Evolutionary conservation across 495 filamentous ascomycete species (phyloP), one percentile per base, ranked within the genome.

Genomic region (Friedmanniomyces simplex): DNA sequence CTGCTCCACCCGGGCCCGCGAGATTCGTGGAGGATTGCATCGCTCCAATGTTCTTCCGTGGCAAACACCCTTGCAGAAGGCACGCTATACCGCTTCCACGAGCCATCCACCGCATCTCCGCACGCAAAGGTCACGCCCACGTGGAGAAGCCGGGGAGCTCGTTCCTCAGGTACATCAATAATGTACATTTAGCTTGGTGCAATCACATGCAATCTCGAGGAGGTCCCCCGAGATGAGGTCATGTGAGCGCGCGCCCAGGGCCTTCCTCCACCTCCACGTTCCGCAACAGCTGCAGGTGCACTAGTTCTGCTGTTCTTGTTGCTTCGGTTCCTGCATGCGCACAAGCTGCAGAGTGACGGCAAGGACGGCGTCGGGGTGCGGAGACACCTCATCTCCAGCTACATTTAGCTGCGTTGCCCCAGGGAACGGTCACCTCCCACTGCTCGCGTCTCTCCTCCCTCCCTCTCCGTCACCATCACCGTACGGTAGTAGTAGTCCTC

Each of bases 261-360:
- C n/a, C n/a, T n/a, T n/a, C n/a, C n/a, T n/a, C n/a, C n/a, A 6
- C 39, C 54, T 50, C 54, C 45, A 57, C 54, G 54, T 57, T 41
- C 54, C 53, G 41, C 34, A 24, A 18, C 16, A 3, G n/a, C n/a
- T n/a, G n/a, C n/a, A n/a, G n/a, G n/a, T n/a, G n/a, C n/a, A n/a
- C n/a, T n/a, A n/a, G n/a, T n/a, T n/a, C n/a, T n/a, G n/a, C n/a
- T n/a, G n/a, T n/a, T n/a, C n/a, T n/a, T n/a, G n/a, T n/a, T n/a
- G n/a, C n/a, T n/a, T n/a, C 52, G 52, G 34, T 54, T 41, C 52
- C 21, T 49, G 21, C 25, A 28, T 49, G 46, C 3, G 4, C 6
- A 5, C 24, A 36, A 52, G 25, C 49, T 32, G 49, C 30, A n/a
- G 13, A 32, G 30, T 32, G 26, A 52, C 11, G 49, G 26, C 10